Evolutionary conservation across 192 early-diverging fungal genomes (phyloP).

Genomic region (Chytriomyces confervae): DNA sequence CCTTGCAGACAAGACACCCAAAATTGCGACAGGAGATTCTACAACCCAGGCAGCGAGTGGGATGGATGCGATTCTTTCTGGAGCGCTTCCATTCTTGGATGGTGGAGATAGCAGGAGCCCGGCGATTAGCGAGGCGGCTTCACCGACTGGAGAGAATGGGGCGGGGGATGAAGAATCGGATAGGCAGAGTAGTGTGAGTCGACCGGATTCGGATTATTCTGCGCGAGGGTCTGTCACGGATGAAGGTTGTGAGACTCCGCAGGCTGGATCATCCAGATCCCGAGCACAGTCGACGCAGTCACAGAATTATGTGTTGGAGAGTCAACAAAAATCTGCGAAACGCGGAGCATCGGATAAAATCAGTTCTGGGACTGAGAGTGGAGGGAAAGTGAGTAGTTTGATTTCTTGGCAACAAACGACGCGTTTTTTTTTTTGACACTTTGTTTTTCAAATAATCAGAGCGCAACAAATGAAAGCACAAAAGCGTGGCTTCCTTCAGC

Average conservation of each 20-base stretch:
- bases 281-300: background rate
- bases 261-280: background rate
- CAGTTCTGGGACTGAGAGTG: no score
- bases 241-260: background rate
- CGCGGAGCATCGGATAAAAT: background rate
- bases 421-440: no score
- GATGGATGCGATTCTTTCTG: background rate
- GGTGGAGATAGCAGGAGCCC: background rate
- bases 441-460: no score
- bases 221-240: slow-evolving; percentile 1
- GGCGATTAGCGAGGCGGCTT: background rate
- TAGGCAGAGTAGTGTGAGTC: background rate
- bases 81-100: slow-evolving; percentile 16
- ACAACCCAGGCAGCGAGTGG: background rate
- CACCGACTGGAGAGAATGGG: background rate
- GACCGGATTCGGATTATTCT: slow-evolving; percentile 4
- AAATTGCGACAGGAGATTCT: background rate
- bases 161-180: slow-evolving; percentile 8
- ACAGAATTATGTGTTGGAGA: slow-evolving; percentile 11
- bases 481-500: no score
- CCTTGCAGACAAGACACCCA: slow-evolving; percentile 7
- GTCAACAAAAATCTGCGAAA: background rate
- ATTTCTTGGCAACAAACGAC: no score
- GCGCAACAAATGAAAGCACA: no score
- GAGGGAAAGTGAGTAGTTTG: no score